Evolutionary conservation across 257 asterid species (phyloP).

Genomic region (Penstemon barbatus): DNA sequence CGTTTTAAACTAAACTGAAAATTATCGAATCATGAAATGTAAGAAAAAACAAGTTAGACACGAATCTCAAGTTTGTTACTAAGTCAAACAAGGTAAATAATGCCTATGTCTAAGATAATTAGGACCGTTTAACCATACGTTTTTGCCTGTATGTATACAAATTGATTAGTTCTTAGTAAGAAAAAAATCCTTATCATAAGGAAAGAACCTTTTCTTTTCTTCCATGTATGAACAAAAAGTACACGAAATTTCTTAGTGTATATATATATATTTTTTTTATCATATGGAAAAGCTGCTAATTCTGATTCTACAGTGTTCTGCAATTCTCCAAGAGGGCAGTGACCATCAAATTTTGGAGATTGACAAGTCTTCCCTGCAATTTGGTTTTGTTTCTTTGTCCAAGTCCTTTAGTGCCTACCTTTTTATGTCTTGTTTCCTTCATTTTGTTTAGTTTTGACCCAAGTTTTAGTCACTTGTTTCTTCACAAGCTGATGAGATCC

Average conservation of each 20-base stretch:
- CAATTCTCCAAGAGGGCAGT: slow-evolving; percentile 6
- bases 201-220: not conserved
- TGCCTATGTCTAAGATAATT: too few relatives aligned
- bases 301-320: slow-evolving; percentile 1
- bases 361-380: slow-evolving; percentile 1
- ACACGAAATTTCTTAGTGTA: not conserved
- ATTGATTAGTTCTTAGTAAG: too few relatives aligned
- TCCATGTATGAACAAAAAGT: not conserved
- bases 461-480: slow-evolving; percentile 36
- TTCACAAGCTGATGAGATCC: slow-evolving; percentile 25
- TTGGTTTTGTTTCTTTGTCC: slow-evolving; percentile 41
- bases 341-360: not conserved
- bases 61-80: too few relatives aligned
- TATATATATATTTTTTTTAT: not conserved
- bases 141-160: too few relatives aligned
- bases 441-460: slow-evolving; percentile 36
- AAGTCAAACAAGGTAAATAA: too few relatives aligned
- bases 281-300: not conserved
- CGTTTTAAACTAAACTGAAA: too few relatives aligned
- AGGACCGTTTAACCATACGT: too few relatives aligned
- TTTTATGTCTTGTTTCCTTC: slow-evolving; percentile 43
- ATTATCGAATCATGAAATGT: too few relatives aligned
- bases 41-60: too few relatives aligned
- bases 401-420: slow-evolving; percentile 39
- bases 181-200: too few relatives aligned